Evolutionary conservation across 257 asterid species (phyloP), one percentile per base, ranked within the genome.

Genomic region (Agastache rugosa): DNA sequence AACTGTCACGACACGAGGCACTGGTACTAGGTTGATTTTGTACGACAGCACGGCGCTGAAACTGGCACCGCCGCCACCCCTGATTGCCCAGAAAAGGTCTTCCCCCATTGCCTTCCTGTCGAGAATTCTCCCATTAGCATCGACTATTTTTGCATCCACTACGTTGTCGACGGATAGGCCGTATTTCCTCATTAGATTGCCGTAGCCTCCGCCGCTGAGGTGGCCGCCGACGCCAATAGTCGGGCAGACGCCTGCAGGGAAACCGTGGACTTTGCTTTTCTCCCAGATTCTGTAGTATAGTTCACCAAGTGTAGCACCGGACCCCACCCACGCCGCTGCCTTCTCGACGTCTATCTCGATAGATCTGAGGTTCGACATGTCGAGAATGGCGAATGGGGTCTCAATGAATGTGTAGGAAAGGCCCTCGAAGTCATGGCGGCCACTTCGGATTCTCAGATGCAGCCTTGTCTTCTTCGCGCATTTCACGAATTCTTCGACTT

Each of bases 381-480:
- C 89, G 3, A 82, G 82, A 1, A 85, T 59, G 12, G 73, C 41
- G 60, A 85, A 85, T 0, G 72, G 27, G 0, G 29, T 7, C 0
- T 25, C 34, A 3, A 29, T 31, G 2, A 86, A 66, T 4, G 72
- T 77, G 35, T 86, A 86, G 1, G 91, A 86, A 1, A 74, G 14
- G 3, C 87, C 87, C 20, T 85, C 93, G 27, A 48, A 87, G 53
- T 87, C 90, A n/a, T 87, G 93, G 7, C 91, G 89, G 1, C 90
- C 91, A 17, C 92, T 87, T 11, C 90, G 81, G 63, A 82, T 78
- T 42, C 76, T 85, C 10, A 89, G 76, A 8, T 68, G 81, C 17
- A 88, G 10, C 8, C 2, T 39, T 0, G 19, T 5, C 1, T 39
- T 3, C 39, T 34, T 74, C 34, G 83, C 81, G 48, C 87, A 83